phyloP scores from a whole-genome alignment of 805 yeast genomes.

The Aciculoconidium aculeatum region DNA sequence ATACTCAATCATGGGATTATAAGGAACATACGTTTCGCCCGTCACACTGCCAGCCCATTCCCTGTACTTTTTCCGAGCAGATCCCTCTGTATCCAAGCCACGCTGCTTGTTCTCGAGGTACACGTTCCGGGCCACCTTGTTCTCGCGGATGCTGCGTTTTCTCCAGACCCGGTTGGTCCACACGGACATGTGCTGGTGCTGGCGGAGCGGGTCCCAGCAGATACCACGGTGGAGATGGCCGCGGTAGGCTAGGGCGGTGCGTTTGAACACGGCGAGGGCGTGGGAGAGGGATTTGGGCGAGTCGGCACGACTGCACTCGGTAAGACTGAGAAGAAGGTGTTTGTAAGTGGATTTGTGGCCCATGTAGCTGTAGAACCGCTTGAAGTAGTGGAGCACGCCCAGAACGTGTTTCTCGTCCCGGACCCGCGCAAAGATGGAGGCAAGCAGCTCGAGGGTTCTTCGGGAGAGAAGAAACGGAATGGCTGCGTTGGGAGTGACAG shows the following conservation, averaged over 20 bases:
- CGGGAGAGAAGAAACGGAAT: slow-evolving; percentile 32
- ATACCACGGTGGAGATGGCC: slow-evolving; percentile 14
- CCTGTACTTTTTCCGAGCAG: too few relatives aligned
- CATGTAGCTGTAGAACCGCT: slow-evolving; percentile 30
- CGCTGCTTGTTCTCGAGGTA: too few relatives aligned
- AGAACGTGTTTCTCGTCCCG: slow-evolving; percentile 20
- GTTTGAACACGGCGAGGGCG: slow-evolving; percentile 17
- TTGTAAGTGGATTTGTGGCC: slow-evolving; percentile 25
- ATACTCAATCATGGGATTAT: slow-evolving; percentile 20
- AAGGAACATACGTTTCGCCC: too few relatives aligned
- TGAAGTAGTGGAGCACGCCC: slow-evolving; percentile 30
- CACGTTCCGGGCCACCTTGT: too few relatives aligned
- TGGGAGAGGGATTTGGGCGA: slow-evolving; percentile 13
- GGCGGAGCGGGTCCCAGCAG: slow-evolving; percentile 5
- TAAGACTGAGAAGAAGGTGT: slow-evolving; percentile 19
- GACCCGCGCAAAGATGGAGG: slow-evolving; percentile 22
- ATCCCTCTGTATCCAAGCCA: too few relatives aligned
- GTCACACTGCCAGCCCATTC: too few relatives aligned
- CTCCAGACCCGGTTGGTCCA: slow-evolving; percentile 18
- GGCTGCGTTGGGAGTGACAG: slow-evolving; percentile 13
- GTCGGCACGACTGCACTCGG: slow-evolving; percentile 24
- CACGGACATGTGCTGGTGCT: slow-evolving; percentile 10
- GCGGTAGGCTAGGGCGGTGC: slow-evolving; percentile 12
- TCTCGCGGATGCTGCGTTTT: slow-evolving; percentile 16
- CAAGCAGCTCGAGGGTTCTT: slow-evolving; percentile 17